These are phyloP conservation scores for Caloboletus firmus DNA, from an alignment of 1,284 basidiomycete species.

Conservation along the genomic window DNA sequence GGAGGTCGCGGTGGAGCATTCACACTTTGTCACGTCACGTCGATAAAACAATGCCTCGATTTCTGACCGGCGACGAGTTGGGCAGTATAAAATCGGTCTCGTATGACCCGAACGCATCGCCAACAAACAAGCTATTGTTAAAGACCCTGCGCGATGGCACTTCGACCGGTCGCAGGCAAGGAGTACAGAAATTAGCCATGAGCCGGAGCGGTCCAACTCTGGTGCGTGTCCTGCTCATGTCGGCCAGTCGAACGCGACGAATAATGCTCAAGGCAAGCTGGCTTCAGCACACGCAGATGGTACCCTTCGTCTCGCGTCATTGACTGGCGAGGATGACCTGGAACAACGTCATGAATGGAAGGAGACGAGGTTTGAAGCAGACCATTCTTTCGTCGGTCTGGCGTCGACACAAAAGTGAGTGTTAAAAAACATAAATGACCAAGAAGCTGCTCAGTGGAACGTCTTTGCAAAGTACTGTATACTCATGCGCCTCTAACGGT, in stretches of 20 bases:
- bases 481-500: constrained; percentile 73
- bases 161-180: constrained; percentile 31
- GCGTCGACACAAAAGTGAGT: constrained; percentile 40
- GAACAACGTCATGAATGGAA: constrained; percentile 53
- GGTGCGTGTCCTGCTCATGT: constrained; percentile 36
- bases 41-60: constrained; percentile 52
- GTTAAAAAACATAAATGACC: neutral
- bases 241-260: constrained; percentile 12
- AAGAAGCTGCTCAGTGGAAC: constrained; percentile 10
- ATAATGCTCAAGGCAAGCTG: constrained; percentile 51
- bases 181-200: constrained; percentile 42
- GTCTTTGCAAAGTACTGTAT: constrained; percentile 35
- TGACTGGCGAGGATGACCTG: constrained; percentile 44
- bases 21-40: constrained; percentile 28
- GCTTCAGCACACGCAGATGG: constrained; percentile 64
- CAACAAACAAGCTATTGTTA: constrained; percentile 31
- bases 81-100: constrained; percentile 64
- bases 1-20: neutral
- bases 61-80: constrained; percentile 71
- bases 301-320: constrained; percentile 42
- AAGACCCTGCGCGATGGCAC: constrained; percentile 40
- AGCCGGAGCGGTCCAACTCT: constrained; percentile 34
- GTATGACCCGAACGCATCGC: constrained; percentile 35
- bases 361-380: constrained; percentile 56
- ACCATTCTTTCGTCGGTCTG: constrained; percentile 62